phyloP scores from a whole-genome alignment of 257 asterid species.

The Anisodus acutangulus region DNA sequence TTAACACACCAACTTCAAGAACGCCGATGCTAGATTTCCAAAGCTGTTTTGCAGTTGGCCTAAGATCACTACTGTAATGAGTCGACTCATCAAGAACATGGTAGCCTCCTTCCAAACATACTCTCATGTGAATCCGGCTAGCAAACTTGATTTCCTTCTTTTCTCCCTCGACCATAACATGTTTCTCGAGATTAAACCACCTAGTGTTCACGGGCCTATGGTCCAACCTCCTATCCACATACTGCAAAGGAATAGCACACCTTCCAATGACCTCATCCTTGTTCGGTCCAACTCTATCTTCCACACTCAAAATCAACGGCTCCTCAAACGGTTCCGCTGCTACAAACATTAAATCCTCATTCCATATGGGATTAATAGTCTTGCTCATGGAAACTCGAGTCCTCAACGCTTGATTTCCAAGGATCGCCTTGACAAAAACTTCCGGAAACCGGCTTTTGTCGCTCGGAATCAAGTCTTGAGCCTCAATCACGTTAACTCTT shows the following conservation, averaged over 20 bases:
- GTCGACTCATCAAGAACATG: conserved; percentile 61
- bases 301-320: conserved; percentile 53
- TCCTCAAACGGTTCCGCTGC: conserved; percentile 59
- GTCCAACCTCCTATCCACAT: conserved; percentile 51
- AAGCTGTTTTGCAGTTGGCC: conserved; percentile 55
- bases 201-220: conserved; percentile 47
- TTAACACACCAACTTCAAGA: conserved; percentile 53
- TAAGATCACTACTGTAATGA: conserved; percentile 58
- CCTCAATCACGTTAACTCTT: conserved; percentile 58
- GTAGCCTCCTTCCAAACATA: conserved; percentile 58
- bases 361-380: conserved; percentile 56
- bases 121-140: conserved; percentile 56
- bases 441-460: conserved; percentile 54
- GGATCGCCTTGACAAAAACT: conserved; percentile 50
- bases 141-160: conserved; percentile 54
- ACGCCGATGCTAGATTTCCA: conserved; percentile 60
- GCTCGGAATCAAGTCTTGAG: conserved; percentile 51
- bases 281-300: conserved; percentile 52
- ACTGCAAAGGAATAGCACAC: conserved; percentile 46
- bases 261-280: conserved; percentile 54
- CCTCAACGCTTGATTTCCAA: conserved; percentile 52
- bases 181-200: conserved; percentile 57
- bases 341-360: conserved; percentile 59
- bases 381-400: conserved; percentile 54
- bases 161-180: conserved; percentile 52